These are phyloP conservation scores for Pseudogymnoascus sp. DNA, from an alignment of 2,329 filamentous ascomycete species.

Conservation along the genomic window DNA sequence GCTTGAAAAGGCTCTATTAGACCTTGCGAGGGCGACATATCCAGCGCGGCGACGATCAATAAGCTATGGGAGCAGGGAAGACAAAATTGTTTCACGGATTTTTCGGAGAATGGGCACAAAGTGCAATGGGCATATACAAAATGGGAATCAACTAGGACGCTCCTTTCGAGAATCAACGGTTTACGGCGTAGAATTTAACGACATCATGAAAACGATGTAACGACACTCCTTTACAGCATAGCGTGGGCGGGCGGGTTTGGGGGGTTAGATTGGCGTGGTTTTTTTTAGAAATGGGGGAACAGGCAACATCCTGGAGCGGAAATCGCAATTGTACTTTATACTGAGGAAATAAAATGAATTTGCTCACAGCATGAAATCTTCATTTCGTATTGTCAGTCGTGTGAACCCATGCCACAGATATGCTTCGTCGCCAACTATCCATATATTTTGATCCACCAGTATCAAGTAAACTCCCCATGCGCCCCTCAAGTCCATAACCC, in stretches of 20 bases:
- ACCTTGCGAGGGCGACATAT: neutral
- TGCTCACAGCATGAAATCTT: neutral
- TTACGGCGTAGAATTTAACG: neutral
- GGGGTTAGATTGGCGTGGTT: neutral
- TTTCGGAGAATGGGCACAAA: neutral
- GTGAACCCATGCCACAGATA: neutral
- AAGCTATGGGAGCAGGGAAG: neutral
- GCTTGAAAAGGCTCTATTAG: neutral
- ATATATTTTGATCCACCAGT: neutral
- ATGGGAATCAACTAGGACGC: neutral
- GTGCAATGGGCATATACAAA: neutral
- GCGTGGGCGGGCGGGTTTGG: neutral
- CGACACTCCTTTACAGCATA: constrained; percentile 1
- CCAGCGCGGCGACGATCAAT: neutral
- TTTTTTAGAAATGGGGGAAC: neutral
- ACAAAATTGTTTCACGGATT: neutral
- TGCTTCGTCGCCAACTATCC: neutral
- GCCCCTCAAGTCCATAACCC: neutral
- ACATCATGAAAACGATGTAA: neutral
- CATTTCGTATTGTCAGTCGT: neutral
- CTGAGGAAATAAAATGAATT: neutral
- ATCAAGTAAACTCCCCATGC: neutral
- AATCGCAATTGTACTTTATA: neutral
- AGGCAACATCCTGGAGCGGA: neutral
- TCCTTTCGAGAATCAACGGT: neutral